Evolutionary conservation across 2,329 filamentous ascomycete genomes (phyloP).

Genomic region (Fusarium musae): DNA sequence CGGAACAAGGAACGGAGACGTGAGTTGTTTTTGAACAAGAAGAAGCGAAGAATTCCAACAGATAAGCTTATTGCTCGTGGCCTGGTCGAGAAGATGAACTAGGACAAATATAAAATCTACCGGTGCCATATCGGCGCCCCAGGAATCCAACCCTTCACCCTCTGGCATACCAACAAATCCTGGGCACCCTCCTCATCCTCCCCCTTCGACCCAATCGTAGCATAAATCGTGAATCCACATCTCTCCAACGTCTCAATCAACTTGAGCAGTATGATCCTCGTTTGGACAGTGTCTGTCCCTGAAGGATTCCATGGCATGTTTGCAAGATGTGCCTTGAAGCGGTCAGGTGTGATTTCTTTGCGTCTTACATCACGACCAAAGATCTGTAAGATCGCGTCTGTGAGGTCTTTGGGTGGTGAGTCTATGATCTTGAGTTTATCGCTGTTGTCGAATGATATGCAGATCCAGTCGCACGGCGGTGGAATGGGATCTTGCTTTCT

Average conservation of each 20-base stretch:
- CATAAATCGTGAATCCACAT: constrained; percentile 15
- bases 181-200: not conserved
- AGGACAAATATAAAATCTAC: not conserved
- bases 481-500: constrained; percentile 23
- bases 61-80: accelerated
- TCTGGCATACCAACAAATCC: constrained; percentile 25
- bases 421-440: constrained; percentile 28
- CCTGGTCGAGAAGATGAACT: not conserved
- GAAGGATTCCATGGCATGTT: constrained; percentile 6
- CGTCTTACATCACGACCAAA: not conserved
- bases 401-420: constrained; percentile 11
- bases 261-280: not conserved
- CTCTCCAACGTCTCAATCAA: constrained; percentile 3
- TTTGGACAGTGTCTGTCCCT: not conserved
- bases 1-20: not conserved
- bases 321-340: not conserved
- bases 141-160: constrained; percentile 22
- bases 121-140: constrained; percentile 24
- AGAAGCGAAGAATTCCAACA: not conserved
- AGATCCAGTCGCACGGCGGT: constrained; percentile 20
- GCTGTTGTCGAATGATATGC: constrained; percentile 18
- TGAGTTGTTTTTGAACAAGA: not conserved
- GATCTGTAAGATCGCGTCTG: not conserved
- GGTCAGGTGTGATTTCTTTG: not conserved
- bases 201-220: constrained; percentile 1